A percentile compares a stretch with the other conserved stretches of the same genome.
Evolutionary conservation across 768 basidiomycete species (phyloP).

Genomic region (Austroboletus festivus): DNA sequence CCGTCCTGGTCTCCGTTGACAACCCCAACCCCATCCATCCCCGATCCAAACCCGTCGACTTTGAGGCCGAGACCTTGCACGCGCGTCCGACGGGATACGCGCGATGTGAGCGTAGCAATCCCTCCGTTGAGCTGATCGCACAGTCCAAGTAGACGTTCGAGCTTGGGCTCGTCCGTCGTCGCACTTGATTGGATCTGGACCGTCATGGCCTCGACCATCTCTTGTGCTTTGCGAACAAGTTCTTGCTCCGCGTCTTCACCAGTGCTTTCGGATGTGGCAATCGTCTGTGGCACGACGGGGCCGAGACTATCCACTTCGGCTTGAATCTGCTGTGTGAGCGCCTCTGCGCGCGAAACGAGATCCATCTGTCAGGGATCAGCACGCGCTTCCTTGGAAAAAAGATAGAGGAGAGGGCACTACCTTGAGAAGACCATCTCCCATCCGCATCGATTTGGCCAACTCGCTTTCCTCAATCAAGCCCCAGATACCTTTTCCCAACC

Average conservation of each 20-base stretch:
- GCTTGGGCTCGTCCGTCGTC: constrained; percentile 48
- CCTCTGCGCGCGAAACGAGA: constrained; percentile 36
- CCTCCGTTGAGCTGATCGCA: constrained; percentile 68
- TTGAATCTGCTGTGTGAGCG: constrained; percentile 40
- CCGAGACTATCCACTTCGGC: not conserved
- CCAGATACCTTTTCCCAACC: constrained; percentile 70
- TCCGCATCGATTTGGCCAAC: constrained; percentile 65
- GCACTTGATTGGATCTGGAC: constrained; percentile 44
- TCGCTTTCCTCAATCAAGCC: constrained; percentile 84
- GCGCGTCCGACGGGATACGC: constrained; percentile 37
- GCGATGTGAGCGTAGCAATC: constrained; percentile 47
- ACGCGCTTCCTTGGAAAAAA: no score
- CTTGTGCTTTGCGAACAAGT: constrained; percentile 47
- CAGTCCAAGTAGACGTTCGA: constrained; percentile 66
- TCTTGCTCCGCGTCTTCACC: constrained; percentile 23
- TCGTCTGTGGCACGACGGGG: not conserved
- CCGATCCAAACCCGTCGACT: constrained; percentile 29
- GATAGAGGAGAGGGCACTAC: constrained; percentile 36
- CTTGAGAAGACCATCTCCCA: constrained; percentile 42
- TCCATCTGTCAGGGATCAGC: constrained; percentile 9
- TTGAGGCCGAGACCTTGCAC: constrained; percentile 46
- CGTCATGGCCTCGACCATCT: constrained; percentile 50
- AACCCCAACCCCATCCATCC: constrained; percentile 10
- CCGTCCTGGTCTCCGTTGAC: constrained; percentile 1
- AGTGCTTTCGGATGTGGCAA: not conserved